Percentiles rank a stretch among this genome's conserved stretches.
Evolutionary conservation across 2,329 filamentous ascomycete genomes (phyloP).

Genomic region (Hypomyces rosellus): DNA sequence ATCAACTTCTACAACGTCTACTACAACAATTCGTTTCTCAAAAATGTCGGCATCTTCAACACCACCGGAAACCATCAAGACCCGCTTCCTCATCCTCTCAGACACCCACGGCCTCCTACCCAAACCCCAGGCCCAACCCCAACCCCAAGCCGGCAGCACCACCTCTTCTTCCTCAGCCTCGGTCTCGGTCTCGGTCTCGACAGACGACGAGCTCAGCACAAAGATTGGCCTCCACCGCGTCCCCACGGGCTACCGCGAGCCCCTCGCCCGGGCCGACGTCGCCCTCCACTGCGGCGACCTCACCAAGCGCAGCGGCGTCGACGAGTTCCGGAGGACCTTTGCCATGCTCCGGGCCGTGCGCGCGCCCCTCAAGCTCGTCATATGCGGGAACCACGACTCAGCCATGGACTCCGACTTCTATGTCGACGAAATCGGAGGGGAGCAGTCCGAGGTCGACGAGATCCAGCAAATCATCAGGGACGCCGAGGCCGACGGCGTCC

Average conservation of each 20-base stretch:
- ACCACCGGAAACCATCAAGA: constrained; percentile 22
- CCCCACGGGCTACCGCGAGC: constrained; percentile 24
- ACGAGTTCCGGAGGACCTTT: constrained; percentile 36
- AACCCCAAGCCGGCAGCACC: not conserved
- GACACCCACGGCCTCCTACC: constrained; percentile 29
- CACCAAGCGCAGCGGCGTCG: constrained; percentile 34
- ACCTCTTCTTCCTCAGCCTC: too few relatives aligned
- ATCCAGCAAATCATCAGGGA: constrained; percentile 33
- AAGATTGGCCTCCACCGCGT: constrained; percentile 7
- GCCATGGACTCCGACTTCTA: constrained; percentile 29
- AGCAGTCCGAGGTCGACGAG: constrained; percentile 23
- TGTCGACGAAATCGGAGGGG: constrained; percentile 5
- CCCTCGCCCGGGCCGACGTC: constrained; percentile 37
- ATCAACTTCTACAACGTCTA: not conserved
- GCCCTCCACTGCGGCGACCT: constrained; percentile 49
- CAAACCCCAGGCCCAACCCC: constrained; percentile 13
- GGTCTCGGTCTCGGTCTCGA: constrained; percentile 6
- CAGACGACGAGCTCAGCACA: constrained; percentile 20
- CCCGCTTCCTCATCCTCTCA: constrained; percentile 33
- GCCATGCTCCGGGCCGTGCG: constrained; percentile 34
- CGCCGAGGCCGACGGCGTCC: constrained; percentile 33
- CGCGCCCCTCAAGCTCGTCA: constrained; percentile 47
- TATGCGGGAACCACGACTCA: constrained; percentile 51
- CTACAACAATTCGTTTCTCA: too few relatives aligned
- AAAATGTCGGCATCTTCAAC: not conserved